Conservation (phyloP, 805 yeast species). For the Hagleromyces aurorensis region DNA sequence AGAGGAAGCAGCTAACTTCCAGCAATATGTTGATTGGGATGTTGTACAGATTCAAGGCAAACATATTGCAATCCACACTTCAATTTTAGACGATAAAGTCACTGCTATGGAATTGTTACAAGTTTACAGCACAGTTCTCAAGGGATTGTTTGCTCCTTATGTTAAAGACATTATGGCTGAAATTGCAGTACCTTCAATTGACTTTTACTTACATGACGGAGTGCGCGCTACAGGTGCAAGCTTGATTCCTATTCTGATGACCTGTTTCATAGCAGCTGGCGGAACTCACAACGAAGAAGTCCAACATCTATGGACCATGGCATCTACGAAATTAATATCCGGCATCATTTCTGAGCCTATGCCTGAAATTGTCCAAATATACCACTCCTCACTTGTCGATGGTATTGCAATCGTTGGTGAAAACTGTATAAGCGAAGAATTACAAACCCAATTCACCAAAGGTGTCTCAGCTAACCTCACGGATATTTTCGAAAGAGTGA, state of each 20-base stretch:
- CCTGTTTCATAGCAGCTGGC: slow-evolving; percentile 46
- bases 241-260: slow-evolving; percentile 68
- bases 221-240: slow-evolving; percentile 89
- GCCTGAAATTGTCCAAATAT: slow-evolving; percentile 71
- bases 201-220: slow-evolving; percentile 87
- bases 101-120: slow-evolving; percentile 83
- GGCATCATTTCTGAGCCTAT: slow-evolving; percentile 73
- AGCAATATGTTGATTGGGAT: slow-evolving; percentile 90
- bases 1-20: slow-evolving; percentile 79
- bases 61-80: slow-evolving; percentile 90
- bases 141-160: slow-evolving; percentile 75
- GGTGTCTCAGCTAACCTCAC: slow-evolving; percentile 53
- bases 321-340: slow-evolving; percentile 57
- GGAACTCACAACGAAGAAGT: slow-evolving; percentile 50
- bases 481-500: slow-evolving; percentile 65
- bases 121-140: slow-evolving; percentile 76
- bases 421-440: slow-evolving; percentile 46
- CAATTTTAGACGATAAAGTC: slow-evolving; percentile 89
- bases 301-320: slow-evolving; percentile 60
- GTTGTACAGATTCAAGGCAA: slow-evolving; percentile 86
- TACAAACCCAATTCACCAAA: slow-evolving; percentile 47
- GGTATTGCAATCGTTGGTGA: slow-evolving; percentile 63
- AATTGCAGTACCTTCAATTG: slow-evolving; percentile 80
- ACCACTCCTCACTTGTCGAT: slow-evolving; percentile 63
- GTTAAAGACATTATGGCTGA: slow-evolving; percentile 70